Evolutionary conservation across 352 stramenopile genomes (phyloP).

Genomic region (Pythium monospermum): DNA sequence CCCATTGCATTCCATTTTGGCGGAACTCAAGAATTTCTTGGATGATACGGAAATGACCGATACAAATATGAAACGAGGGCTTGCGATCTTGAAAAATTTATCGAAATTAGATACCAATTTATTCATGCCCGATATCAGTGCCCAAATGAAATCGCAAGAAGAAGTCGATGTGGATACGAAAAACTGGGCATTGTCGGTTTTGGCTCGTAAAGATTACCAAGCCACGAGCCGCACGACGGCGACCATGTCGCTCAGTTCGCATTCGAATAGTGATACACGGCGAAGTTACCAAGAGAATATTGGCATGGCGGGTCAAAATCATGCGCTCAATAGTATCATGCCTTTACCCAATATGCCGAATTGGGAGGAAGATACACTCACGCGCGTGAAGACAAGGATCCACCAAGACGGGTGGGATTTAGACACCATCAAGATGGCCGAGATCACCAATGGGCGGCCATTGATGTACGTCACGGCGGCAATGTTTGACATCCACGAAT

Average conservation of each 20-base stretch:
- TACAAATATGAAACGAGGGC: conserved; percentile 43
- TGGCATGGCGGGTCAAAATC: conserved; percentile 18
- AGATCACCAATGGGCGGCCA: conserved; percentile 53
- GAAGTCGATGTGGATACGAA: conserved; percentile 80
- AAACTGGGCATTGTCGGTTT: conserved; percentile 72
- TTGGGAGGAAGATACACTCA: conserved; percentile 50
- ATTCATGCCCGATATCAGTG: conserved; percentile 74
- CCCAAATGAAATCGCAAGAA: conserved; percentile 76
- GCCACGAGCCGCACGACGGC: conserved; percentile 42
- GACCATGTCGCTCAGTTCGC: conserved; percentile 60
- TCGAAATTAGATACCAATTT: conserved; percentile 77
- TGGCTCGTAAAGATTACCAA: conserved; percentile 70
- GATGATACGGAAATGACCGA: conserved; percentile 65
- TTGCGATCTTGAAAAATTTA: conserved; percentile 61
- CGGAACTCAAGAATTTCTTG: conserved; percentile 73
- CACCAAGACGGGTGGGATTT: conserved; percentile 67
- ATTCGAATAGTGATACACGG: conserved; percentile 61
- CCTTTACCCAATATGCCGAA: conserved; percentile 51
- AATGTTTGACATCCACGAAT: conserved; percentile 73
- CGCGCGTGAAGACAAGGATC: conserved; percentile 44
- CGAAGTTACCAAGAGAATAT: conserved; percentile 54
- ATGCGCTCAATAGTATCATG: conserved; percentile 21
- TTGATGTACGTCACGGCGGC: conserved; percentile 79
- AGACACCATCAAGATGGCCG: conserved; percentile 64
- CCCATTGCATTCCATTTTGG: conserved; percentile 60